Evolutionary conservation across 176 grass and related monocot species (phyloP).

Genomic region (Paspalum vaginatum): DNA sequence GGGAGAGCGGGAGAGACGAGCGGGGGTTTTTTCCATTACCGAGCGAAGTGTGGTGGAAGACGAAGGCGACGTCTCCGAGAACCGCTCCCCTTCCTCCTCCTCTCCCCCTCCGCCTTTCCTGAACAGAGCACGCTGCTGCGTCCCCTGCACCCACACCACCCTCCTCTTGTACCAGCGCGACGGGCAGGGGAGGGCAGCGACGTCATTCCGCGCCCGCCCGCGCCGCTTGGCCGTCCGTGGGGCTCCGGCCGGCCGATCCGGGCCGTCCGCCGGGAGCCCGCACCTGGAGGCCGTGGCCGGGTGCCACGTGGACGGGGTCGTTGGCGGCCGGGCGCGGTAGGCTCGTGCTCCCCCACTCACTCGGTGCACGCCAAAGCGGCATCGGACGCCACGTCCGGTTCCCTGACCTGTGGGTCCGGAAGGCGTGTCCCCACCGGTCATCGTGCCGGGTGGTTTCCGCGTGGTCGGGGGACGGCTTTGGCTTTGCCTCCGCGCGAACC

Average conservation of each 20-base stretch:
- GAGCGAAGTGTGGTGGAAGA: not conserved
- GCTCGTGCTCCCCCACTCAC: constrained; percentile 28
- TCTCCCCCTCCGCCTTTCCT: not conserved
- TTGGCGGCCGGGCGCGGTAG: not conserved
- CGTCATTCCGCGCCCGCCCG: not conserved
- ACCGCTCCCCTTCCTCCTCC: not conserved
- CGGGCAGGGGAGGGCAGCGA: not conserved
- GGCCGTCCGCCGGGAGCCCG: not conserved
- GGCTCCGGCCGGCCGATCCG: not conserved
- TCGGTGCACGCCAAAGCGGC: not conserved
- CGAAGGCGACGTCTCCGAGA: constrained; percentile 20
- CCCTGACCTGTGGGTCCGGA: not conserved
- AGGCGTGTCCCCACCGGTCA: not conserved
- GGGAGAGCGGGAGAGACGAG: not conserved
- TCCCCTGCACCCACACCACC: not conserved
- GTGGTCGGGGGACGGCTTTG: accelerated
- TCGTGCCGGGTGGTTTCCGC: accelerated
- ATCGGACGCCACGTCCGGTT: accelerated
- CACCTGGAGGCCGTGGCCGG: not conserved
- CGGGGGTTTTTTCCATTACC: constrained; percentile 22
- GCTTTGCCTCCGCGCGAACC: not conserved
- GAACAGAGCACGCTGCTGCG: not conserved
- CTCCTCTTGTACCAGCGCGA: constrained; percentile 1
- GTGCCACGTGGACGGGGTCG: constrained; percentile 6
- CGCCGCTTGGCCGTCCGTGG: not conserved